A percentile compares a stretch with the other conserved stretches of the same genome.
Conservation (phyloP, 2,329 filamentous ascomycete species). For the Escovopsis weberi region DNA sequence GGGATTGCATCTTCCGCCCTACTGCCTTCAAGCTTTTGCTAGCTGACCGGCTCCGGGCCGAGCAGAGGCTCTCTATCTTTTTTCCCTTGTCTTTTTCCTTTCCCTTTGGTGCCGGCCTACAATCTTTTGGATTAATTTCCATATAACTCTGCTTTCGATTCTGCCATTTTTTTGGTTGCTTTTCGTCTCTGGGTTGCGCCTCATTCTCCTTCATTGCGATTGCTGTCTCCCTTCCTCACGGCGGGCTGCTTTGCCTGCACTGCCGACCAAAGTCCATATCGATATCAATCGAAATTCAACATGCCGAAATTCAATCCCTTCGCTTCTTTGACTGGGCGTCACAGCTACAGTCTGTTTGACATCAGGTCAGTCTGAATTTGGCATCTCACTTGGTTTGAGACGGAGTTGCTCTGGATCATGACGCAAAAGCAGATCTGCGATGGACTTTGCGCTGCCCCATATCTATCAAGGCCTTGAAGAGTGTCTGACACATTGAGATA, state of each 20-base stretch:
- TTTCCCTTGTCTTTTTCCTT: neutral
- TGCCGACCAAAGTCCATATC: no score
- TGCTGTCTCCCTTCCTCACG: neutral
- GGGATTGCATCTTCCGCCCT: no score
- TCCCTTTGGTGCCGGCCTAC: no score
- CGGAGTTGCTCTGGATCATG: no score
- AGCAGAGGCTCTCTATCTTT: neutral
- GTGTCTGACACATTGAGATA: neutral
- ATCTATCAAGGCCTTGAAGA: no score
- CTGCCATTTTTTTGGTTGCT: neutral
- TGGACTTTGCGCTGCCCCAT: neutral
- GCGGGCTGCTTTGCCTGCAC: neutral
- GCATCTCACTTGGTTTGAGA: neutral
- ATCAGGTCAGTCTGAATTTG: constrained; percentile 32
- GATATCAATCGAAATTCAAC: constrained; percentile 5
- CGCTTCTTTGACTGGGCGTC: constrained; percentile 34
- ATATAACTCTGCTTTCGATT: neutral
- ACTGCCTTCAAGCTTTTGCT: no score
- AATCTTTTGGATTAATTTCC: no score
- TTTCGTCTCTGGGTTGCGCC: neutral
- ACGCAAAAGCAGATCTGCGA: no score
- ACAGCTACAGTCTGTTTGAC: constrained; percentile 40
- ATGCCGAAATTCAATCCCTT: constrained; percentile 46
- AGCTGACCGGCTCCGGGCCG: no score
- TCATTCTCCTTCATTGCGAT: neutral